phyloP scores from a whole-genome alignment of 2,329 filamentous ascomycete species.

The Colletotrichum costaricense region DNA sequence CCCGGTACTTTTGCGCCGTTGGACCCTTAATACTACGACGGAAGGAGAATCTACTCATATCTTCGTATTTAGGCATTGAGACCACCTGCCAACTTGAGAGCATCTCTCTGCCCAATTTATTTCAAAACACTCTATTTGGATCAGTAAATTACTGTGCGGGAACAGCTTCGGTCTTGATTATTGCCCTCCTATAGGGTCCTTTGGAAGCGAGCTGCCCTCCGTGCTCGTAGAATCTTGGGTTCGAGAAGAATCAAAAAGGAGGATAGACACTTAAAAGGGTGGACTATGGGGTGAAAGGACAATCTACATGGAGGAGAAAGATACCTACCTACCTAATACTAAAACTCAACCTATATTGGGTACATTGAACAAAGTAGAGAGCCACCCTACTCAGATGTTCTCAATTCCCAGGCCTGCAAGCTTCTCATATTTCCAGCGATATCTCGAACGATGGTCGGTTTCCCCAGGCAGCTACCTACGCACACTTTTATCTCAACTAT shows the following conservation, averaged over 20 bases:
- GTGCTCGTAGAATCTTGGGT: not conserved
- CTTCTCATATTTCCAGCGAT: not conserved
- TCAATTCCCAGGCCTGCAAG: not conserved
- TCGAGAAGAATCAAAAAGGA: too few relatives aligned
- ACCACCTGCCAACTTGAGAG: not conserved
- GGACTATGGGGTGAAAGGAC: not conserved
- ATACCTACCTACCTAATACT: not conserved
- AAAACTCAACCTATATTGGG: not conserved
- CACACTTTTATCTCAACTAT: too few relatives aligned
- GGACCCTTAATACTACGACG: not conserved
- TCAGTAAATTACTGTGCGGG: not conserved
- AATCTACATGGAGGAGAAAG: not conserved
- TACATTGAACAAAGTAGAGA: not conserved
- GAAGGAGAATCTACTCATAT: not conserved
- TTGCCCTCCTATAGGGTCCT: fast-evolving
- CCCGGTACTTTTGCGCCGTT: slow-evolving; percentile 11
- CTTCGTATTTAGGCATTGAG: not conserved
- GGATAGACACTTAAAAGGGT: not conserved
- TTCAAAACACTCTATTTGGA: not conserved
- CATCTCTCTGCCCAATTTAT: not conserved
- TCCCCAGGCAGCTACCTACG: too few relatives aligned
- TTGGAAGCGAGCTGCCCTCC: not conserved
- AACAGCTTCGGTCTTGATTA: not conserved
- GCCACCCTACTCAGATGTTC: not conserved
- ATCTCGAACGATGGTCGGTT: too few relatives aligned